Base-by-base conservation (phyloP, 106 monocot genomes). In the Acorus gramineus region DNA sequence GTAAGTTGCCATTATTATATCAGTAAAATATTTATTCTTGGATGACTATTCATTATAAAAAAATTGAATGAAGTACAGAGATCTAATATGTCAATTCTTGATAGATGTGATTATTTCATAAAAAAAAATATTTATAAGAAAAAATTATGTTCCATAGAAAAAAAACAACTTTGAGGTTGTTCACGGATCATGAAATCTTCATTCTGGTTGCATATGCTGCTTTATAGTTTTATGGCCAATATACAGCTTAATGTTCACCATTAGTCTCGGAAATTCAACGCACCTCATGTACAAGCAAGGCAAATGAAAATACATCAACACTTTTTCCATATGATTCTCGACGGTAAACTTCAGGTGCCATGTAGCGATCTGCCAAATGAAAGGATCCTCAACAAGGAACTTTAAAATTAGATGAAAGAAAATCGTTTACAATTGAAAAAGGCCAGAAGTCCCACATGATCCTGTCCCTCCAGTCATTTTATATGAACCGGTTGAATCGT, bases 381-480 rank as follows among this genome's bases (percentile, higher is more conserved):
- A 49, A 7, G 14, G 4, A 50, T 12, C 46, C 28, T 50, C 11
- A 50, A 42, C 14, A 68, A 7, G 42, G 59, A 14, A 46, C 7
- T n/a, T 3, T 13, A 28, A 49, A 4, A 60, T 11, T 3, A 3
- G 12, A 58, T 5, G 56, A 68, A 56, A 50, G 11, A 3, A 60
- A 11, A 69, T 5, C 50, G 43, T 47, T 50, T 52, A 69, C 52
- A 13, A 4, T 60, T 10, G 3, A 49, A 8, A 58, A 50, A 60
- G 8, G 8, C 11, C 12, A 2, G 44, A 69, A 52, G 52, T 11
- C 51, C 60, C 69, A 69, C 69, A 60, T 50, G 69, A 69, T 69
- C 69, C 69, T 51, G 69, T 69, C 60, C 69, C 69, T 2, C 69
- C 69, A 6, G 69, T 69, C 69, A 69, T 69, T 45, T 69, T 69